These are phyloP conservation scores for Aspergillus sp. DNA, from an alignment of 2,329 filamentous ascomycete genomes.

Conservation along the genomic window DNA sequence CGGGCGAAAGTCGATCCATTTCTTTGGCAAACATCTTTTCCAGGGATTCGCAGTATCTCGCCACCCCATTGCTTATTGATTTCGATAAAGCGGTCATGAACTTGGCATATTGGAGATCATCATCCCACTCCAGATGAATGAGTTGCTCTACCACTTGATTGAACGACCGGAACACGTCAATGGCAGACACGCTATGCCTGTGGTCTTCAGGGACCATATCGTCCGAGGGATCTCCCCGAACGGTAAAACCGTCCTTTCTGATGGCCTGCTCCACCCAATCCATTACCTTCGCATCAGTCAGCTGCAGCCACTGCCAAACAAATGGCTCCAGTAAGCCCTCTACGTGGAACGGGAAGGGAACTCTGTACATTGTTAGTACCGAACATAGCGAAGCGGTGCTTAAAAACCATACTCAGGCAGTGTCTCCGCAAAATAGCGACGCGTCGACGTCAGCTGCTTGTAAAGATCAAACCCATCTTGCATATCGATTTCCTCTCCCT, in stretches of 20 bases:
- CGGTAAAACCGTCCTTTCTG: slow-evolving; percentile 78
- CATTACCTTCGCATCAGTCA: slow-evolving; percentile 69
- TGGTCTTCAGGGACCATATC: slow-evolving; percentile 66
- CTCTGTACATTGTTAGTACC: slow-evolving; percentile 28
- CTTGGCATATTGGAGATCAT: slow-evolving; percentile 85
- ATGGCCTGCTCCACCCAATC: slow-evolving; percentile 84
- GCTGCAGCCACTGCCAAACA: slow-evolving; percentile 89
- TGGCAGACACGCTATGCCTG: slow-evolving; percentile 83
- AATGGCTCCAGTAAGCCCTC: slow-evolving; percentile 82
- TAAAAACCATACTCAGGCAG: slow-evolving; percentile 50
- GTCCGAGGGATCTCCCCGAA: slow-evolving; percentile 57
- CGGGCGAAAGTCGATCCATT: slow-evolving; percentile 84
- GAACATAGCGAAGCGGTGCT: neutral
- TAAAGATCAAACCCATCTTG: slow-evolving; percentile 94
- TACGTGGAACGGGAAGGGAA: slow-evolving; percentile 74
- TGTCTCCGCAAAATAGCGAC: slow-evolving; percentile 67
- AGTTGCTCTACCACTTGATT: slow-evolving; percentile 86
- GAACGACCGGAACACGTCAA: slow-evolving; percentile 90
- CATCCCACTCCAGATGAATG: slow-evolving; percentile 78
- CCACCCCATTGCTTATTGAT: slow-evolving; percentile 71
- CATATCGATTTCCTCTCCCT: slow-evolving; percentile 67
- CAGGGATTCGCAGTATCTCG: slow-evolving; percentile 82
- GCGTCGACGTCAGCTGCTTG: slow-evolving; percentile 75
- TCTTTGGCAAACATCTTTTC: slow-evolving; percentile 79
- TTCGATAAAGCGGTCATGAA: slow-evolving; percentile 94